Base-by-base conservation (phyloP, 768 basidiomycete genomes). In the Podaxis carcinomalis region DNA sequence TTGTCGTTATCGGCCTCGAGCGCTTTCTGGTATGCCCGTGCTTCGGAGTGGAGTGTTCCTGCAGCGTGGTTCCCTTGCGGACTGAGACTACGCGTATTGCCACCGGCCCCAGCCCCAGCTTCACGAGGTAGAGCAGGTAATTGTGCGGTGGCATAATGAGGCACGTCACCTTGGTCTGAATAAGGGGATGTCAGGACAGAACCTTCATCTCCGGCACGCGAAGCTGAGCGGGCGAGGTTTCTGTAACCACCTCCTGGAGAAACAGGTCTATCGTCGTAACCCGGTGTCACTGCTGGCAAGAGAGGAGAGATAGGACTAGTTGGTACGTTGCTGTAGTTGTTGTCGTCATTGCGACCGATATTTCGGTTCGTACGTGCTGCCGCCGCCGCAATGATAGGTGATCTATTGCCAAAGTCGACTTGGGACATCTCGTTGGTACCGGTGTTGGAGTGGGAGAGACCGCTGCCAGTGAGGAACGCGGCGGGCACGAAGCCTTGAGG, bases 1-100 rank as follows among this genome's bases (percentile, higher is more conserved):
- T 60, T 60, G 13, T 44, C 51, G 10, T 60, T 23, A 27, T 72
- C 66, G 6, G 62, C 64, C 46, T 72, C 69, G 6, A 72, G 65
- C 2, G 68, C 65, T 59, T 72, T 72, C 59, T 72, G 71, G 47
- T 65, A 63, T 32, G 65, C 62, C 5, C 65, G 65, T 64, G 69
- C 59, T 5, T 66, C 63, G 9, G 64, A 64, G 50, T 69, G 65
- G 19, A 72, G 64, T 2, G 54, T 42, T 42, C 68, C 65, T 16
- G 52, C 14, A 4, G 16, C n/a, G 10, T 14, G 32, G 28, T 21
- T 21, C 14, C 39, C 52, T 14, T 39, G 11, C 4, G 64, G 39
- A 23, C 62, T 51, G 19, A 46, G 47, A 35, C 52, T 50, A 21
- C 53, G 46, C 25, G 54, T 51, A 5, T 51, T 46, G n/a, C 40